Evolutionary conservation across 2,329 filamentous ascomycete genomes (phyloP).

Genomic region (Phialemoniopsis sp.): DNA sequence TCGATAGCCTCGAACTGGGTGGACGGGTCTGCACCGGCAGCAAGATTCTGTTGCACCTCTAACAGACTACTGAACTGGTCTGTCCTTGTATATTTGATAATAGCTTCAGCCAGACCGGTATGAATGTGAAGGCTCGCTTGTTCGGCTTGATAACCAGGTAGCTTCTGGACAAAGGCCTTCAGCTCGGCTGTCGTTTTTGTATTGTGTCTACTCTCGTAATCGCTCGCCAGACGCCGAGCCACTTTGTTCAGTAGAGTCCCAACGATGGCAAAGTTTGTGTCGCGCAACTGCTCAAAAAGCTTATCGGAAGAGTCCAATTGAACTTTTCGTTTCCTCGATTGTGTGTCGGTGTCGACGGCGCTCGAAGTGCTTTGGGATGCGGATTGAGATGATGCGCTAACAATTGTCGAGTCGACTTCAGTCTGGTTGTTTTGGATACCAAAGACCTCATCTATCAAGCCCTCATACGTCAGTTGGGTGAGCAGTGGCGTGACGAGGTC

Average conservation of each 20-base stretch:
- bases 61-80: slow-evolving; percentile 85
- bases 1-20: slow-evolving; percentile 89
- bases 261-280: slow-evolving; percentile 94
- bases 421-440: slow-evolving; percentile 89
- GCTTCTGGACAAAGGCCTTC: slow-evolving; percentile 89
- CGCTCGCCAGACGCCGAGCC: slow-evolving; percentile 75
- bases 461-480: slow-evolving; percentile 95
- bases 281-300: slow-evolving; percentile 80
- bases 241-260: slow-evolving; percentile 86
- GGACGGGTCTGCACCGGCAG: slow-evolving; percentile 82
- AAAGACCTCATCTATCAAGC: slow-evolving; percentile 89
- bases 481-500: slow-evolving; percentile 90
- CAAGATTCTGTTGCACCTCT: slow-evolving; percentile 94
- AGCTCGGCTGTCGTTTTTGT: slow-evolving; percentile 88
- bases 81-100: slow-evolving; percentile 86
- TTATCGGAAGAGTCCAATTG: slow-evolving; percentile 85
- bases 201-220: slow-evolving; percentile 83
- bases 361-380: slow-evolving; percentile 46
- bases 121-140: slow-evolving; percentile 91
- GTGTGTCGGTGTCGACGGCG: slow-evolving; percentile 46
- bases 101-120: slow-evolving; percentile 88
- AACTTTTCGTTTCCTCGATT: slow-evolving; percentile 79
- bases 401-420: slow-evolving; percentile 85
- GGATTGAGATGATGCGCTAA: slow-evolving; percentile 65
- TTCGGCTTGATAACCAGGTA: slow-evolving; percentile 89